Evolutionary conservation across 495 filamentous ascomycete genomes (phyloP).

Genomic region (Bacidia rubella): DNA sequence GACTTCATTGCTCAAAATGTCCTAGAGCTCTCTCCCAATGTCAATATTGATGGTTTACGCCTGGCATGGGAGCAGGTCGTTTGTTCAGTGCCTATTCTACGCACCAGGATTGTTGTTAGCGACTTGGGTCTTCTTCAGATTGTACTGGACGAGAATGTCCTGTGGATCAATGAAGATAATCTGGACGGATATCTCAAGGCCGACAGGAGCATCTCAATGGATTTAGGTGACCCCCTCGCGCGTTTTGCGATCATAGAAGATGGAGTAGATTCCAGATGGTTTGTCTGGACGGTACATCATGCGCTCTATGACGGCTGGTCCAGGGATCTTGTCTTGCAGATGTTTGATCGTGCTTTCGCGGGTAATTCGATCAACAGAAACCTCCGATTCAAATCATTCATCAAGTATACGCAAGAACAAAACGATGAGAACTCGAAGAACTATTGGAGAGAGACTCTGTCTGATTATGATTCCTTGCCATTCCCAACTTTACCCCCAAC

Average conservation of each 20-base stretch:
- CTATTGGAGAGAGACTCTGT: not conserved
- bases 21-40: no score
- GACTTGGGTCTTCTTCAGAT: not conserved
- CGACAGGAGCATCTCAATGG: not conserved
- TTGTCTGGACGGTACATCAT: not conserved
- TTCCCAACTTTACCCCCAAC: not conserved
- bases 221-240: not conserved
- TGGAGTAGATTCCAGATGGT: not conserved
- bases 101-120: no score
- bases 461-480: not conserved
- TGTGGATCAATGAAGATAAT: not conserved
- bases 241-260: not conserved
- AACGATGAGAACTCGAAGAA: not conserved
- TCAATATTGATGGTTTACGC: no score
- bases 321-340: not conserved
- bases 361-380: not conserved
- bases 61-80: no score
- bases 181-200: not conserved
- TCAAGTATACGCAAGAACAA: not conserved
- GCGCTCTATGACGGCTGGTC: not conserved
- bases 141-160: not conserved
- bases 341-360: not conserved
- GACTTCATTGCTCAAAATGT: no score
- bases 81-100: no score
- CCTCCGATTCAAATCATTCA: not conserved